A percentile compares a stretch with the other conserved stretches of the same genome.
Conservation (phyloP, 352 stramenopile species). For the Phytophthora podocarpi region DNA sequence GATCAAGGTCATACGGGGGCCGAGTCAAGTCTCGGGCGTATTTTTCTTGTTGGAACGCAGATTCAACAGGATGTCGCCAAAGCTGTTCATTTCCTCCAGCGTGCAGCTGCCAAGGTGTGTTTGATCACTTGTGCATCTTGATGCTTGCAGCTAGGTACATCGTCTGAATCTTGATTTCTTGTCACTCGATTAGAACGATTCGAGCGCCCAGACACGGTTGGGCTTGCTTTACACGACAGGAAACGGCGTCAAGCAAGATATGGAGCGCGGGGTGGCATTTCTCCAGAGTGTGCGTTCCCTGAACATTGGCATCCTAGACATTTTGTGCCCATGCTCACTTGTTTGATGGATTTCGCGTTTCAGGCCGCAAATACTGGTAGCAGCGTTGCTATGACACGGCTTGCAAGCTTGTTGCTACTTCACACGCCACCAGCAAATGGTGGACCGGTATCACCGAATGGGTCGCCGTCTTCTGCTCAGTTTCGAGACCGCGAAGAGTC, state of each 20-base stretch:
- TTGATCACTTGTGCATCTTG: background rate
- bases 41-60: constrained; percentile 40
- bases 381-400: constrained; percentile 56
- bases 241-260: constrained; percentile 56
- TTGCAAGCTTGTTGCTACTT: constrained; percentile 54
- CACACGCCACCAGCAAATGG: constrained; percentile 4
- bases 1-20: constrained; percentile 49
- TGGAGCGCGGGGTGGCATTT: constrained; percentile 59
- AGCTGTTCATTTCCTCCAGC: constrained; percentile 73
- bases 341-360: background rate
- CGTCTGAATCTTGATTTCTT: background rate
- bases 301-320: background rate
- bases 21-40: constrained; percentile 54
- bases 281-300: constrained; percentile 43
- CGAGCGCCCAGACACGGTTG: constrained; percentile 51
- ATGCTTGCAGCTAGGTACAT: background rate
- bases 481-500: constrained; percentile 58
- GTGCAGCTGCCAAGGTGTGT: constrained; percentile 52
- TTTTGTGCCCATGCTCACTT: constrained; percentile 1
- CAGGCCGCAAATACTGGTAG: constrained; percentile 47
- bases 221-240: constrained; percentile 52
- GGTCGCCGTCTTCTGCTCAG: constrained; percentile 14
- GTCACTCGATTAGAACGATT: constrained; percentile 34
- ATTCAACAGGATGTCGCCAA: constrained; percentile 43
- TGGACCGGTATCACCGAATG: background rate